Evolutionary conservation across 106 monocot species (phyloP).

Genomic region (Dioscorea zingiberensis): DNA sequence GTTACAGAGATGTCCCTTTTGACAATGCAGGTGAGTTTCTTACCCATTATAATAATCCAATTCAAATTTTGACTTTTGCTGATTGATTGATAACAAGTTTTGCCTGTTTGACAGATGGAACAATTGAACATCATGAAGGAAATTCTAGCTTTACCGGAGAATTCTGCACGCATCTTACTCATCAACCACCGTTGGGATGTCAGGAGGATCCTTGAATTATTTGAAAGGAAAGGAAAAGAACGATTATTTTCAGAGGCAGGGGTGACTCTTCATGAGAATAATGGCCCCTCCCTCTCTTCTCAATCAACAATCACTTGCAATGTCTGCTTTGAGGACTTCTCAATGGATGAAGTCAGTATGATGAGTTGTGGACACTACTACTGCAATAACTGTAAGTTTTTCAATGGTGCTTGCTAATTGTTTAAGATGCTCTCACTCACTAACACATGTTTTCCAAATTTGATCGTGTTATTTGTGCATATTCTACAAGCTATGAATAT

Average conservation of each 20-base stretch:
- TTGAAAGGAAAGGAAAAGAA: slow-evolving; percentile 35
- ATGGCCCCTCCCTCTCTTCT: background rate
- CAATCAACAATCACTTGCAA: slow-evolving; percentile 16
- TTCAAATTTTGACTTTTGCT: background rate
- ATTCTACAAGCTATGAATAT: no score
- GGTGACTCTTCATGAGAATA: slow-evolving; percentile 12
- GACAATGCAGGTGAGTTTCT: slow-evolving; percentile 26
- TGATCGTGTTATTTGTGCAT: background rate
- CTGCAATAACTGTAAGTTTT: slow-evolving; percentile 53
- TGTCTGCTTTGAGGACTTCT: slow-evolving; percentile 50
- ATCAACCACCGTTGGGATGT: slow-evolving; percentile 50
- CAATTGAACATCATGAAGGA: slow-evolving; percentile 43
- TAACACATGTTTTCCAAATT: background rate
- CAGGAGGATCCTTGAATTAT: slow-evolving; percentile 24
- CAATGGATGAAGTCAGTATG: slow-evolving; percentile 1
- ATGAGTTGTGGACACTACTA: slow-evolving; percentile 60
- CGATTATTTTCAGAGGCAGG: slow-evolving; percentile 33
- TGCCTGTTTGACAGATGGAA: slow-evolving; percentile 7
- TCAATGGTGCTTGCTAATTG: background rate
- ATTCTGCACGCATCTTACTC: slow-evolving; percentile 33
- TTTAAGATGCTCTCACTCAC: background rate
- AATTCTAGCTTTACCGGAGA: slow-evolving; percentile 24
- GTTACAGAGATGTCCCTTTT: slow-evolving; percentile 27
- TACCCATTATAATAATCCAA: background rate
- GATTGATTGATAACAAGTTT: background rate